phyloP scores from a whole-genome alignment of 75 land plant species.

The Chamaecyparis obtusa region DNA sequence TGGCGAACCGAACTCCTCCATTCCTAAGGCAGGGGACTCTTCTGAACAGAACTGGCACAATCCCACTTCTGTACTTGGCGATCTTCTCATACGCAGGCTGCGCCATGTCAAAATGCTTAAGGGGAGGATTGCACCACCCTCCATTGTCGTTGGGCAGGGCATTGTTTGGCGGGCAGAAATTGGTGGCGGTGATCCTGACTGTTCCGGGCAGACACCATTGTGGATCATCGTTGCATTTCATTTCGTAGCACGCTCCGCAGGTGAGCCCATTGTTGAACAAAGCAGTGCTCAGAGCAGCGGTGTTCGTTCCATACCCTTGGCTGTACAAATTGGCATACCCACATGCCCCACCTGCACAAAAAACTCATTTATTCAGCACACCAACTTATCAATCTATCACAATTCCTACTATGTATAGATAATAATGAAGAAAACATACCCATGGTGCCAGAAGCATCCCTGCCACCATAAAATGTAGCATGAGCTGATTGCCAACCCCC shows the following conservation, averaged over 20 bases:
- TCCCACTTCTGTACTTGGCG: too few species aligned
- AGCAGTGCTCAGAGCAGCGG: slow-evolving; percentile 12
- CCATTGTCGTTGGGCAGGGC: slow-evolving; percentile 7
- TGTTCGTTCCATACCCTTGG: neutral
- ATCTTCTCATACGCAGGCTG: too few species aligned
- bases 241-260: slow-evolving; percentile 13
- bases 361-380: too few species aligned
- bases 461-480: neutral
- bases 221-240: slow-evolving; percentile 1
- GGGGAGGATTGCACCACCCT: neutral
- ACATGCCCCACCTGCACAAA: neutral
- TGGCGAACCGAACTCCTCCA: neutral
- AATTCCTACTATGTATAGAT: too few species aligned
- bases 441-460: neutral
- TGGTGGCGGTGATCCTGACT: slow-evolving; percentile 10
- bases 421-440: neutral
- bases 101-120: too few species aligned
- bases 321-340: too few species aligned
- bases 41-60: neutral
- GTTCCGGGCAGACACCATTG: slow-evolving; percentile 15
- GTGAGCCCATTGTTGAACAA: slow-evolving; percentile 5
- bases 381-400: neutral
- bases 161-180: slow-evolving; percentile 15
- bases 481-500: neutral
- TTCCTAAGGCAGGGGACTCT: neutral